Base-by-base conservation (phyloP, 306 rosid genomes). In the Cotoneaster glaucophyllus region DNA sequence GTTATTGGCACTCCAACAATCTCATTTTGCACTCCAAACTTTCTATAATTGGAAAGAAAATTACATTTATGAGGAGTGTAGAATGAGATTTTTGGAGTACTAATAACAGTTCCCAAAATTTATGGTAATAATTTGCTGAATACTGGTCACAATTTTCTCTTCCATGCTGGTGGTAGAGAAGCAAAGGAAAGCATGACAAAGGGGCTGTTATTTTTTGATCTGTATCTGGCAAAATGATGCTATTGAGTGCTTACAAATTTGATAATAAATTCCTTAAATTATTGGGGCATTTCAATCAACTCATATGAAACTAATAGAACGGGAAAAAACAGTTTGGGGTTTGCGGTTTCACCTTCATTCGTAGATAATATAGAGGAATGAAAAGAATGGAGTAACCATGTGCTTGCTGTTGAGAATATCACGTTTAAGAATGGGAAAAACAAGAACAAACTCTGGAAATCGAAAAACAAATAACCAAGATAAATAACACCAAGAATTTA, bases 371-470 rank as follows among this genome's bases (percentile, higher is more conserved):
- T 4, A 10, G 34, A 48, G 37, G n/a, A 53, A 44, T 54, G 39
- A 69, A 37, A 80, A 77, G 25, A 62, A 37, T 65, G 54, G 28
- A 41, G 74, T 34, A 76, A 83, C 74, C 15, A 41, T 71, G 56
- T 79, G 2, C 58, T 73, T 37, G 22, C 25, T 41, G n/a, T n/a
- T n/a, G n/a, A n/a, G n/a, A n/a, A n/a, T n/a, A n/a, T n/a, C n/a
- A n/a, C n/a, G n/a, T n/a, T n/a, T n/a, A n/a, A n/a, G n/a, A n/a
- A n/a, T n/a, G n/a, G n/a, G n/a, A n/a, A n/a, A n/a, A n/a, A n/a
- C n/a, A n/a, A n/a, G n/a, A n/a, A n/a, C n/a, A n/a, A n/a, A n/a
- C n/a, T n/a, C n/a, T n/a, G n/a, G n/a, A n/a, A n/a, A n/a, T n/a
- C n/a, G n/a, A n/a, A n/a, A n/a, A n/a, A n/a, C n/a, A n/a, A n/a